Evolutionary conservation across 2,329 filamentous ascomycete species (phyloP), one percentile per base, ranked within the genome.

Genomic region (Sporothrix protearum): DNA sequence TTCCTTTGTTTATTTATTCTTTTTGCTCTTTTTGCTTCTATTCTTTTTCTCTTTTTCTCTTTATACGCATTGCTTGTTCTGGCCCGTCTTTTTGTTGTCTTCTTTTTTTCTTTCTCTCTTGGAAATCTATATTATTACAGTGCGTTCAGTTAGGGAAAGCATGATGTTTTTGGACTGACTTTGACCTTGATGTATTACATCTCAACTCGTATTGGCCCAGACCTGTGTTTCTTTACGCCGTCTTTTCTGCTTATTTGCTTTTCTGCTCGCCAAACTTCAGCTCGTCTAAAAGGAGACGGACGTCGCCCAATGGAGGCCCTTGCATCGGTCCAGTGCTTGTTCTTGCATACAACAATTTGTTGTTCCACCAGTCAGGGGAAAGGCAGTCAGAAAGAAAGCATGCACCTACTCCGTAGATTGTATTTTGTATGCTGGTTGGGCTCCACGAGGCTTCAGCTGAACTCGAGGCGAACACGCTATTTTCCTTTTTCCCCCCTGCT

Each of bases 131-230:
- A 25, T 33, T 28, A 22, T 7, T 36, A 49, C 68, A 63, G 16
- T 49, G 39, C 49, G 69, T 59, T 47, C 69, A 70, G 59, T 59
- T 59, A 57, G 25, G 49, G 69, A 61, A 66, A 66, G 63, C 61
- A 68, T 59, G 51, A n/a, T 42, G 9, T 25, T 67, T 51, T n/a
- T 16, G 6, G 14, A 47, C 16, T 16, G 14, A 47, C 16, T 2
- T 4, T 47, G 42, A 47, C 42, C 14, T 16, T 47, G 42, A 19
- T 47, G 42, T 47, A 16, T 14, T 4, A 47, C 12, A 8, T 16
- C n/a, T n/a, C n/a, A n/a, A 3, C 42, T 47, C 42, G 42, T 47
- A 47, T 47, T 47, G 42, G 42, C 4, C 42, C 49, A 28, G 22
- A 28, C 25, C 12, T 6, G 4, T 51, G n/a, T 53, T 53, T 53